Evolutionary conservation across 345 rosid species (phyloP).

Genomic region (Salix exigua): DNA sequence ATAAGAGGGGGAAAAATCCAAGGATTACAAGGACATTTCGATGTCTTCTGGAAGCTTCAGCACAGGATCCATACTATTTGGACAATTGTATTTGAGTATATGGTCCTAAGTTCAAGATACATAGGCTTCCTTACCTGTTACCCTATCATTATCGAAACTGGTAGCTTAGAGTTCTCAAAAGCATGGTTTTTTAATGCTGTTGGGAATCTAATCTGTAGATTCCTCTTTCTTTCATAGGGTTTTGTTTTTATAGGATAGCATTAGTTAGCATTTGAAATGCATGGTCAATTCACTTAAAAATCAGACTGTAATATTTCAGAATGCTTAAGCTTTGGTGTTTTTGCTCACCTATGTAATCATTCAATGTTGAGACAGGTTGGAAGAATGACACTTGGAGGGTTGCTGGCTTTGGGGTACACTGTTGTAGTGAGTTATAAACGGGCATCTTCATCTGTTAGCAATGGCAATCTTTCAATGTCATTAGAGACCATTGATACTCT

Average conservation of each 20-base stretch:
- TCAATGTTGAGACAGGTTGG: slow-evolving; percentile 69
- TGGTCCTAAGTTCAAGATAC: not conserved
- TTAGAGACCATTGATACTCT: slow-evolving; percentile 84
- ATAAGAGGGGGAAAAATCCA: not conserved
- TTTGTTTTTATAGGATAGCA: slow-evolving; percentile 3
- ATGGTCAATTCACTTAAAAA: not conserved
- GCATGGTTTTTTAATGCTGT: not conserved
- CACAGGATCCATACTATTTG: not conserved
- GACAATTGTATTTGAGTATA: not conserved
- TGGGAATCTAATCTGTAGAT: not conserved
- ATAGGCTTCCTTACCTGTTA: not conserved
- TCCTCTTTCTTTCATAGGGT: not conserved
- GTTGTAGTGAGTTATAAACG: slow-evolving; percentile 98
- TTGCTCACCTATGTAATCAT: not conserved
- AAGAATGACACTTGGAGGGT: slow-evolving; percentile 93
- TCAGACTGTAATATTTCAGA: not conserved
- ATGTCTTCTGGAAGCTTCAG: not conserved
- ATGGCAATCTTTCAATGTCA: slow-evolving; percentile 71
- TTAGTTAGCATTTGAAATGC: slow-evolving; percentile 2
- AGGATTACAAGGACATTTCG: not conserved
- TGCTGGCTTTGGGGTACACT: slow-evolving; percentile 78
- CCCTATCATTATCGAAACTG: not conserved
- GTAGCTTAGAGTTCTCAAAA: not conserved
- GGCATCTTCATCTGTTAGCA: slow-evolving; percentile 60
- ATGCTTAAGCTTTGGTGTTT: not conserved